phyloP scores from a whole-genome alignment of 2,329 filamentous ascomycete genomes.

The Pseudohalonectria lignicola region DNA sequence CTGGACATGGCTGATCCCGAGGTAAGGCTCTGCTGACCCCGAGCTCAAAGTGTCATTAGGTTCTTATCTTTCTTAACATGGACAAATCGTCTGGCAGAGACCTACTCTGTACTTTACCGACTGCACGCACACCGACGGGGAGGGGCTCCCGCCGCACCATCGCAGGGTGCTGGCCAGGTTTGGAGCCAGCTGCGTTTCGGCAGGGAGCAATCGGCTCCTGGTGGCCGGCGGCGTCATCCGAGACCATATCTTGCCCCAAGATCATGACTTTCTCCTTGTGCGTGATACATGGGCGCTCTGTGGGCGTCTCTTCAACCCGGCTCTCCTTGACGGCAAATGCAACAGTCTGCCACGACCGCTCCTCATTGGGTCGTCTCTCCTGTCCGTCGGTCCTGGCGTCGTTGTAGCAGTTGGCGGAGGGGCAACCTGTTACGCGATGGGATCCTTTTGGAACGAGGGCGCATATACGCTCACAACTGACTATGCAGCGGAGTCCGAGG shows the following conservation, averaged over 20 bases:
- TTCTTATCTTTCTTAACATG: too few species aligned
- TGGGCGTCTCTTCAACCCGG: background rate
- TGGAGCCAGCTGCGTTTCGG: slow-evolving; percentile 25
- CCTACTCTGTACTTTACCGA: too few species aligned
- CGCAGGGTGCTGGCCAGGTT: slow-evolving; percentile 19
- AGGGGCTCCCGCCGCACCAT: slow-evolving; percentile 8
- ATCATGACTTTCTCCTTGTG: slow-evolving; percentile 37
- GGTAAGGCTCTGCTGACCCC: too few species aligned
- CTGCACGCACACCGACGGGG: too few species aligned
- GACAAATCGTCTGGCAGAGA: too few species aligned
- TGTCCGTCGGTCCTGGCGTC: slow-evolving; percentile 30
- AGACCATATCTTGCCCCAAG: slow-evolving; percentile 26
- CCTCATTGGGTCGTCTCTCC: slow-evolving; percentile 56
- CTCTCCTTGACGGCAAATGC: background rate
- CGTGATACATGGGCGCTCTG: background rate
- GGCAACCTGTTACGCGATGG: slow-evolving; percentile 84
- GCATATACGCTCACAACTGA: slow-evolving; percentile 28
- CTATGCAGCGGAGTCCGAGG: too few species aligned
- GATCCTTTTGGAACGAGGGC: slow-evolving; percentile 68
- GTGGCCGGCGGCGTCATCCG: slow-evolving; percentile 32
- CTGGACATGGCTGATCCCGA: slow-evolving; percentile 27
- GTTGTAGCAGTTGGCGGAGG: slow-evolving; percentile 66
- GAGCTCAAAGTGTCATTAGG: too few species aligned
- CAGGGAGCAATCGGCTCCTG: slow-evolving; percentile 14
- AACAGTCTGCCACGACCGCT: slow-evolving; percentile 40